Evolutionary conservation across 176 grass and related monocot genomes (phyloP).

Genomic region (Themeda triandra): DNA sequence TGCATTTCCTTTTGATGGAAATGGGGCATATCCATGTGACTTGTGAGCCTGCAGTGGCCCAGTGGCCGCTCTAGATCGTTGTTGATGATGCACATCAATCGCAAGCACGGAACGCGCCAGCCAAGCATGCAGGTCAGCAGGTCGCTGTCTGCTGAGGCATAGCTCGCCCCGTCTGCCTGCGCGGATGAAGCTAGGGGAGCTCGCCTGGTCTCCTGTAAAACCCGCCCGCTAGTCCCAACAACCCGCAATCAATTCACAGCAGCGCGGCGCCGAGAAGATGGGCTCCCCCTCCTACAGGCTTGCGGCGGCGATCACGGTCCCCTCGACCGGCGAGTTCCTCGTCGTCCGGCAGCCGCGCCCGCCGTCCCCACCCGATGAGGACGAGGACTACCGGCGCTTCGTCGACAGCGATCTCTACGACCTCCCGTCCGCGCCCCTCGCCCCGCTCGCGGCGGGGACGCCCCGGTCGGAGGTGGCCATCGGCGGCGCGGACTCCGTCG

Average conservation of each 20-base stretch:
- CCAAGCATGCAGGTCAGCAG: neutral
- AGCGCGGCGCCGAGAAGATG: slow-evolving; percentile 28
- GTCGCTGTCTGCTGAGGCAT: neutral
- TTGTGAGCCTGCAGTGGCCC: neutral
- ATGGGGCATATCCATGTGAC: neutral
- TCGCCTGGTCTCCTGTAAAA: neutral
- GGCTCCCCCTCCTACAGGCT: slow-evolving; percentile 34
- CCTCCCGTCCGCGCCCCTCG: slow-evolving; percentile 67
- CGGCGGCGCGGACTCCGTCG: slow-evolving; percentile 32
- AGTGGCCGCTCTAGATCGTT: neutral
- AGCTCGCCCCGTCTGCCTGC: neutral
- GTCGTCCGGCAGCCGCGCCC: slow-evolving; percentile 49
- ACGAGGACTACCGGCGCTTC: slow-evolving; percentile 62
- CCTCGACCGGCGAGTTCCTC: slow-evolving; percentile 61
- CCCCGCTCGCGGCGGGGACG: slow-evolving; percentile 19
- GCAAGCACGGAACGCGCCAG: neutral
- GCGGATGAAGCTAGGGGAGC: slow-evolving; percentile 4
- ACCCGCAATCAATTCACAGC: neutral
- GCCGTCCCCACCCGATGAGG: slow-evolving; percentile 33
- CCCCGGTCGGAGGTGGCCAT: slow-evolving; percentile 33
- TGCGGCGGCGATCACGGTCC: slow-evolving; percentile 57
- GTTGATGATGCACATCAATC: too few species aligned
- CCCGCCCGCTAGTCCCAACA: neutral
- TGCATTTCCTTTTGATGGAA: neutral
- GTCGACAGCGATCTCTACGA: slow-evolving; percentile 89